phyloP scores from a whole-genome alignment of 805 yeast genomes.

The Metschnikowia lachancei region DNA sequence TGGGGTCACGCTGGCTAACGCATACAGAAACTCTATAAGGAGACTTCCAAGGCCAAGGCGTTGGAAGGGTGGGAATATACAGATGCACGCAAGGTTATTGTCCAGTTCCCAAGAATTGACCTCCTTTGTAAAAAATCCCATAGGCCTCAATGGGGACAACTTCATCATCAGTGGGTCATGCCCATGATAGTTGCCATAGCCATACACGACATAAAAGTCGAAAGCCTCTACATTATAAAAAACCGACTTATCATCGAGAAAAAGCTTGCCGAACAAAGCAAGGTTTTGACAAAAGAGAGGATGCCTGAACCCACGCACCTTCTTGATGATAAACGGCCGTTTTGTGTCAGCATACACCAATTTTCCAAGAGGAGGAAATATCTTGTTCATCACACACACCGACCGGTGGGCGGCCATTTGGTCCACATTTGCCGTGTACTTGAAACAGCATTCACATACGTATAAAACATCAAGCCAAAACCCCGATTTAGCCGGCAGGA shows the following conservation, averaged over 20 bases:
- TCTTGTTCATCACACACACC: constrained; percentile 37
- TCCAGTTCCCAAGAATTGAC: constrained; percentile 73
- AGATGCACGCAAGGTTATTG: constrained; percentile 80
- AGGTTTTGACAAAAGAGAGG: constrained; percentile 75
- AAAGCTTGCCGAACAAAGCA: constrained; percentile 81
- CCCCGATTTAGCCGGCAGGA: constrained; percentile 15
- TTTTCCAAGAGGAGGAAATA: constrained; percentile 55
- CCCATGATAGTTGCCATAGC: constrained; percentile 29
- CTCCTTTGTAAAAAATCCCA: constrained; percentile 94
- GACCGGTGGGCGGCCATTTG: constrained; percentile 51
- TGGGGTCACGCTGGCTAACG: constrained; percentile 52
- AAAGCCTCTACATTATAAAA: constrained; percentile 76
- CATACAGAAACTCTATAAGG: constrained; percentile 80
- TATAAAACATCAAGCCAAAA: constrained; percentile 61
- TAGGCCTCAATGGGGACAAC: constrained; percentile 10
- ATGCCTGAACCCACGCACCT: constrained; percentile 64
- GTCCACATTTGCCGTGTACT: constrained; percentile 54
- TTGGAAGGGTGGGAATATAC: constrained; percentile 91
- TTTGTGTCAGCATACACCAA: constrained; percentile 61
- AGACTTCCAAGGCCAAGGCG: constrained; percentile 72
- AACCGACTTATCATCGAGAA: constrained; percentile 85
- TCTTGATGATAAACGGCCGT: constrained; percentile 49
- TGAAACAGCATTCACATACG: constrained; percentile 83
- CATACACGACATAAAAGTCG: constrained; percentile 74
- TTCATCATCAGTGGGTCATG: too few relatives aligned